Evolutionary conservation across 106 monocot genomes (phyloP).

Genomic region (Apostasia ramifera): DNA sequence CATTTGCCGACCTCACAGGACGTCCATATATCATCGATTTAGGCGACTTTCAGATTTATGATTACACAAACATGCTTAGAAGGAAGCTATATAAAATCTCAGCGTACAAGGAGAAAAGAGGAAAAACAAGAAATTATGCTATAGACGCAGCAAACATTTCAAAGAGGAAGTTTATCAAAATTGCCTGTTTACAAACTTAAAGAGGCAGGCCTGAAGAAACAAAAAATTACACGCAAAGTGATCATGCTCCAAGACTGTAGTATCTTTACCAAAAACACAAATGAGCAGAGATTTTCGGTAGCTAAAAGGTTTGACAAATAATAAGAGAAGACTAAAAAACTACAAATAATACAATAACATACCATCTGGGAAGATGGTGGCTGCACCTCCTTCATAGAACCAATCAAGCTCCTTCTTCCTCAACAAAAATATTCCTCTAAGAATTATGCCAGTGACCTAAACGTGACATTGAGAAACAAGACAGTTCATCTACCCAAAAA

Average conservation of each 20-base stretch:
- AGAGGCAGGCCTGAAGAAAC: neutral
- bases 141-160: neutral
- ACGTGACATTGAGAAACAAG: neutral
- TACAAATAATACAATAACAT: slow-evolving; percentile 11
- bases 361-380: slow-evolving; percentile 97
- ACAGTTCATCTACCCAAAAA: neutral
- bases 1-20: no score
- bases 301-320: neutral
- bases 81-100: no score
- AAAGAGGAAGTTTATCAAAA: neutral
- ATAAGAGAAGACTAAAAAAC: neutral
- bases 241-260: no score
- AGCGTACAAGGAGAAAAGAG: no score
- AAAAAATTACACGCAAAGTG: no score
- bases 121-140: no score
- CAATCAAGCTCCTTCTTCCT: slow-evolving; percentile 99
- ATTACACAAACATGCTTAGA: no score
- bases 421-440: slow-evolving; percentile 92
- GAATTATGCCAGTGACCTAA: slow-evolving; percentile 87
- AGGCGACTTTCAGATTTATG: no score
- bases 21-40: no score
- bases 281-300: neutral
- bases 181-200: neutral
- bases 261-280: no score
- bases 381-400: slow-evolving; percentile 99